phyloP scores from a whole-genome alignment of 495 filamentous ascomycete genomes.

The Tuber umbilicatum region DNA sequence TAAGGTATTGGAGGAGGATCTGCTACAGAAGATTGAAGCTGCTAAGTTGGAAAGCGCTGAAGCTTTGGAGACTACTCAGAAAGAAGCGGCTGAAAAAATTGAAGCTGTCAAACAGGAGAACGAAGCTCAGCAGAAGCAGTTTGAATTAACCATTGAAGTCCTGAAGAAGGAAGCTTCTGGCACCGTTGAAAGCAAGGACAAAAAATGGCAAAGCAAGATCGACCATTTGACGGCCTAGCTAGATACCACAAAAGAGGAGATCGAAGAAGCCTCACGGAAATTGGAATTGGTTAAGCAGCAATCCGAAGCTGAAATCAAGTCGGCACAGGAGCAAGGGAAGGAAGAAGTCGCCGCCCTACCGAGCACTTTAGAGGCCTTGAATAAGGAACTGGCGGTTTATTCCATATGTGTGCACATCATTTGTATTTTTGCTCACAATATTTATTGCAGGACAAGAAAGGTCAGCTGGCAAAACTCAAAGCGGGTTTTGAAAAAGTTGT shows the following conservation, averaged over 20 bases:
- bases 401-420: conserved; percentile 5
- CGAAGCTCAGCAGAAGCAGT: conserved; percentile 12
- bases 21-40: conserved; percentile 21
- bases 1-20: conserved; percentile 28
- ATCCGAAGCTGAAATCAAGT: conserved; percentile 16
- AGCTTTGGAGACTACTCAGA: conserved; percentile 23
- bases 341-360: conserved; percentile 22
- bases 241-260: conserved; percentile 46
- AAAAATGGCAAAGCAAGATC: conserved; percentile 32
- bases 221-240: conserved; percentile 32
- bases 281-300: conserved; percentile 19
- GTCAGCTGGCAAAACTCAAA: conserved; percentile 25
- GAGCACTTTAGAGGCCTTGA: conserved; percentile 25
- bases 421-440: conserved; percentile 14
- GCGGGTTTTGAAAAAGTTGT: conserved; percentile 25
- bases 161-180: conserved; percentile 22
- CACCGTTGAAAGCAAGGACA: conserved; percentile 32
- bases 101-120: conserved; percentile 21
- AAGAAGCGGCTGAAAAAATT: conserved; percentile 23
- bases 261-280: conserved; percentile 43
- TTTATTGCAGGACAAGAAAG: conserved; percentile 30
- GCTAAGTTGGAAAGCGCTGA: conserved; percentile 26
- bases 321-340: conserved; percentile 25
- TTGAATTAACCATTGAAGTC: conserved; percentile 24
- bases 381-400: conserved; percentile 32